Base-by-base conservation (phyloP, 306 rosid genomes). In the Dicorynia guianensis region DNA sequence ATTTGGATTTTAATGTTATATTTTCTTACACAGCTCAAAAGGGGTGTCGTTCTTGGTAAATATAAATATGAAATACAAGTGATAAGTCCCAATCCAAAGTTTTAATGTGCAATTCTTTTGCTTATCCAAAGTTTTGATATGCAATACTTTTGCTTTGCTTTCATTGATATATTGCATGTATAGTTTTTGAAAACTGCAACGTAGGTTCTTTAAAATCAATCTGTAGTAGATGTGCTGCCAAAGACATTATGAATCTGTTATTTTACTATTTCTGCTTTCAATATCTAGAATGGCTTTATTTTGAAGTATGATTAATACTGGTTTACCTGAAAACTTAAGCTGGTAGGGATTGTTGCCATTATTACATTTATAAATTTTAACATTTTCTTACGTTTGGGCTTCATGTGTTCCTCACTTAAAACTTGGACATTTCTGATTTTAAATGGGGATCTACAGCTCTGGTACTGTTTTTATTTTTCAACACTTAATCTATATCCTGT, bases 201-300 rank as follows among this genome's bases (percentile, higher is more conserved):
- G 17, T 48, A 17, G 3, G 20, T 49, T 67, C 12, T 46, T 44
- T 25, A 34, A 46, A 25, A 46, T 50, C 57, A 66, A 20, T n/a
- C 71, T 25, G 1, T 5, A 42, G 17, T 10, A 52, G 57, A 15
- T 52, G 20, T 63, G 11, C 30, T 42, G 15, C 18, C 11, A 63
- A 4, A 42, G 35, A 35, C 30, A 4, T 64, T 46, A 1, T 25
- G 56, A 46, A 30, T 30, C 18, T 46, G 57, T 25, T 9, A 30
- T n/a, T 30, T 67, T 8, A 33, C 8, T 47, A 47, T 19, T 30
- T 67, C 36, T 63, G 7, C 14, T 50, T 47, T 42, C 56, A 47
- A 66, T 12, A 60, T 67, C 33, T 56, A 63, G 75, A 75, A 46
- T 68, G 54, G 60, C 12, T 46, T 53, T 42, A 55, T 48, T 39